Base-by-base conservation (phyloP, 495 filamentous ascomycete genomes). In the Aspergillus biplanus region DNA sequence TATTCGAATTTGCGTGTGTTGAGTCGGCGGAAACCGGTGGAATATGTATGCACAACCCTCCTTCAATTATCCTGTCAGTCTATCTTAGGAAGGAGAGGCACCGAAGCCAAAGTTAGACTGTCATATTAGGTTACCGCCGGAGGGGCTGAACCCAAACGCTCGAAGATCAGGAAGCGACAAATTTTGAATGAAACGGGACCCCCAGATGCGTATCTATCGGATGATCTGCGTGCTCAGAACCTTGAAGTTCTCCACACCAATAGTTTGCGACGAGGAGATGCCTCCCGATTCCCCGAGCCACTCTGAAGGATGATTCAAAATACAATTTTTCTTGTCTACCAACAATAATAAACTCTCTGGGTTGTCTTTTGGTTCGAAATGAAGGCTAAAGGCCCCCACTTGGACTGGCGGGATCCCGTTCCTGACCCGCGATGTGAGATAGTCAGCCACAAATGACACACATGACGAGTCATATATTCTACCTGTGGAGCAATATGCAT, bases 401-500 rank as follows among this genome's bases (percentile, higher is more conserved):
- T 8, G 11, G 47, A 21, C 27, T 50, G 16, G 7, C 21, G n/a
- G 47, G 47, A 50, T 21, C 16, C 47, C 27, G 47, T 50, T 50
- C 47, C 47, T 50, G 47, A 27, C 47, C 47, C 47, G 47, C 47
- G 11, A 18, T 5, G 39, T 27, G 47, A 31, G 32, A 53, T 53
- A 33, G 32, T 35, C 46, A n/a, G 31, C 56, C 46, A 59, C 46
- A 13, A 21, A 59, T 50, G 46, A 34, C 47, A 34, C 31, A 50
- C 44, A 33, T 33, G 56, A 59, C 56, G 31, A 59, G 56, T 59
- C 56, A 59, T 59, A 59, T 59, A 48, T 49, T 48, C 15, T 7
- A 39, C 56, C 12, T 15, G 52, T 54, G 52, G 52, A 54, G 46
- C 47, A 50, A 50, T 31, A 21, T 50, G 47, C 16, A 50, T 27